Conservation (phyloP, 306 rosid species). For the Cucumis sativus region DNA sequence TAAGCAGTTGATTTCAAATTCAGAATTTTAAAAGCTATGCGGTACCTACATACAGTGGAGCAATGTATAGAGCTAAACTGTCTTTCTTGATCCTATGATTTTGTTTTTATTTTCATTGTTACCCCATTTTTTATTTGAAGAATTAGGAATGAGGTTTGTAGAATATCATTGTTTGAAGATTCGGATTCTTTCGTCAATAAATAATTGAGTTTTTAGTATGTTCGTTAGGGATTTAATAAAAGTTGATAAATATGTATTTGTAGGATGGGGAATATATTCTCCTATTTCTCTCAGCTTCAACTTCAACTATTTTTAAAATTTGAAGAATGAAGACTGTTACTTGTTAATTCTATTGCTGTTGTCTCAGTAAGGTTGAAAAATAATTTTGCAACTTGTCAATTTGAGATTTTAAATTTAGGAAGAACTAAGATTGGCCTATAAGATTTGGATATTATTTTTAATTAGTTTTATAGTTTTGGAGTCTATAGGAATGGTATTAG, state of each 20-base stretch:
- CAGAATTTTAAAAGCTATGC: not conserved
- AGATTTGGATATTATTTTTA: not conserved
- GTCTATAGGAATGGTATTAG: not conserved
- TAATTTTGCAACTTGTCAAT: not conserved
- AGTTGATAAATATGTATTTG: not conserved
- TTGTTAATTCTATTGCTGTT: not conserved
- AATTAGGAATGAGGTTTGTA: no score
- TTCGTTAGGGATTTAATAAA: not conserved
- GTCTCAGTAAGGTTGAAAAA: not conserved
- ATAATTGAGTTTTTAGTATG: not conserved
- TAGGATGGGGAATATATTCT: not conserved
- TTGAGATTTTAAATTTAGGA: not conserved
- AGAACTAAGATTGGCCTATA: not conserved
- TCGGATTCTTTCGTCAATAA: not conserved
- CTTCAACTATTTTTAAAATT: not conserved
- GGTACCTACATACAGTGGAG: not conserved
- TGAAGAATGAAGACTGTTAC: not conserved
- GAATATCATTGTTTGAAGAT: not conserved
- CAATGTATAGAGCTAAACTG: not conserved
- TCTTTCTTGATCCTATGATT: not conserved
- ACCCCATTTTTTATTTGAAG: not conserved
- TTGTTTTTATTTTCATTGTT: not conserved
- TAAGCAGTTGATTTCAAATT: not conserved
- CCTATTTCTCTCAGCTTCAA: not conserved
- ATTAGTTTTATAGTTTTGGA: not conserved